Evolutionary conservation across 352 stramenopile genomes (phyloP).

Genomic region (Hyaloperonospora arabidopsidis): DNA sequence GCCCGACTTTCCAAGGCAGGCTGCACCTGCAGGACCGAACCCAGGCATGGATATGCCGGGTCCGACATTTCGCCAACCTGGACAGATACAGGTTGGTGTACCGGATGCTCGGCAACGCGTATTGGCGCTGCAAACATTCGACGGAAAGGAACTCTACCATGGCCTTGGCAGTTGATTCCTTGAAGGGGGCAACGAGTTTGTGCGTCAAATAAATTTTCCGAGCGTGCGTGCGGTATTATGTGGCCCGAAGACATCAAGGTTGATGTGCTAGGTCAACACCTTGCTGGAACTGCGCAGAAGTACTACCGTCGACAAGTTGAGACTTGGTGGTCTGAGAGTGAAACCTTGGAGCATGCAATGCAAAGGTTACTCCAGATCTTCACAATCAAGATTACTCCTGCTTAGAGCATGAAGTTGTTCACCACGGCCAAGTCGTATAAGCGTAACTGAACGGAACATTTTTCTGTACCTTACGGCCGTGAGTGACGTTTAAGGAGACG

Average conservation of each 20-base stretch:
- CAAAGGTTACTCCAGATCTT: too few species aligned
- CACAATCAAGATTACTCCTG: too few species aligned
- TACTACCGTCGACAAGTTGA: conserved; percentile 1
- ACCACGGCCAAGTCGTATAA: too few species aligned
- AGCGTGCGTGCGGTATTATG: background rate
- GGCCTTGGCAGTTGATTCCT: background rate
- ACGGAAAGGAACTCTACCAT: too few species aligned
- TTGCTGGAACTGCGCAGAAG: background rate
- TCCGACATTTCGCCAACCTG: background rate
- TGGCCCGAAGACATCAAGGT: conserved; percentile 1
- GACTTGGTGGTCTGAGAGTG: background rate
- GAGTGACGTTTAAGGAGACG: too few species aligned
- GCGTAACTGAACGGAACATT: too few species aligned
- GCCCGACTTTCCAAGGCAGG: too few species aligned
- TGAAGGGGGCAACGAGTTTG: background rate
- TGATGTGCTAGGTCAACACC: background rate
- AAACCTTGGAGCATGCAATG: background rate
- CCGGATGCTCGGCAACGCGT: background rate
- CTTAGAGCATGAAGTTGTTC: too few species aligned
- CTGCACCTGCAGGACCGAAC: too few species aligned
- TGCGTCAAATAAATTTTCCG: background rate
- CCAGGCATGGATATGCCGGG: background rate
- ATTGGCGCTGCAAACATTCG: background rate
- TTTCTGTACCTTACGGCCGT: too few species aligned
- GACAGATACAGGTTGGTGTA: background rate